These are phyloP conservation scores for Ophiostoma pallidulum DNA, from an alignment of 2,329 filamentous ascomycete species.

Conservation along the genomic window DNA sequence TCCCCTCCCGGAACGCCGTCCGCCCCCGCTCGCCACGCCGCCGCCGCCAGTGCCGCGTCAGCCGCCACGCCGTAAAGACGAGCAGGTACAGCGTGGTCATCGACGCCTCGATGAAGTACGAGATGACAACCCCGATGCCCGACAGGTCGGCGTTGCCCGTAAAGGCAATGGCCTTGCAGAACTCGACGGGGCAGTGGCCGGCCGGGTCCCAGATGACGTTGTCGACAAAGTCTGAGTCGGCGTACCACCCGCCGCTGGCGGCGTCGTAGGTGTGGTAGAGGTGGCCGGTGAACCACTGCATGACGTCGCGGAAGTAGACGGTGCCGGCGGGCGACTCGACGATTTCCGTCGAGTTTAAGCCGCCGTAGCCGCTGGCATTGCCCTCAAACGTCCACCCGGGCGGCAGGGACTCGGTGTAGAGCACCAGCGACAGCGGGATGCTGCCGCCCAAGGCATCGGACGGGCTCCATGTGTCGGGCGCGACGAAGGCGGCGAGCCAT, in stretches of 20 bases:
- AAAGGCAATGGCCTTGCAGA: conserved; percentile 17
- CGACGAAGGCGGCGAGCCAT: conserved; percentile 14
- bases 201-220: conserved; percentile 11
- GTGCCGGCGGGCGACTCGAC: background rate
- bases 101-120: conserved; percentile 17
- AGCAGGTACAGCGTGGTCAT: conserved; percentile 14
- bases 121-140: conserved; percentile 16
- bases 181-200: conserved; percentile 7
- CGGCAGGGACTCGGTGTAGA: background rate
- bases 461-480: conserved; percentile 10
- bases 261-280: conserved; percentile 6
- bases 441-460: conserved; percentile 9
- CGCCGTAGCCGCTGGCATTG: background rate
- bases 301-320: background rate
- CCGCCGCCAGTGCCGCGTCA: no score
- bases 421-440: conserved; percentile 1
- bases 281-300: conserved; percentile 8
- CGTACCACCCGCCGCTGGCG: conserved; percentile 1
- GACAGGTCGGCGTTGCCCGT: conserved; percentile 18
- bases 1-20: no score
- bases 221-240: conserved; percentile 6
- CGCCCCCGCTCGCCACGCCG: no score
- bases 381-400: background rate
- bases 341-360: background rate
- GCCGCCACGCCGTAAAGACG: no score